phyloP scores from a whole-genome alignment of 495 filamentous ascomycete genomes.

The Geoglossum glabrum region DNA sequence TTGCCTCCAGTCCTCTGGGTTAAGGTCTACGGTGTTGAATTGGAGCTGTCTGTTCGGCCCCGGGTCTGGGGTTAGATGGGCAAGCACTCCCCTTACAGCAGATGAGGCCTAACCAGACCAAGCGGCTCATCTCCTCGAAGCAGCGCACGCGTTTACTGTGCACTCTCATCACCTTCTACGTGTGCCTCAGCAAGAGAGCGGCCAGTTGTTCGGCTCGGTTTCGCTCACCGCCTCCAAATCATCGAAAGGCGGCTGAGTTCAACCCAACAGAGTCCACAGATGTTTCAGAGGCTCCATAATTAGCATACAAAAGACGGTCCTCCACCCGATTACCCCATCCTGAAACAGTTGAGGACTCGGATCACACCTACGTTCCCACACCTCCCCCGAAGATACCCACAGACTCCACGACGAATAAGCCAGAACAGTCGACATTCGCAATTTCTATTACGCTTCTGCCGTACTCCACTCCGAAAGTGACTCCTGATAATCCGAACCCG shows the following conservation, averaged over 20 bases:
- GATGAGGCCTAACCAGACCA: too few relatives aligned
- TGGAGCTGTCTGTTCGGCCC: too few relatives aligned
- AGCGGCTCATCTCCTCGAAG: too few relatives aligned
- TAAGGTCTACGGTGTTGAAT: too few relatives aligned
- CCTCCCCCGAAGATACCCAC: slow-evolving; percentile 62
- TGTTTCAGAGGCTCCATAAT: slow-evolving; percentile 96
- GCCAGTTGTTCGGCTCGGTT: background rate
- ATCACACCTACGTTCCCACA: slow-evolving; percentile 93
- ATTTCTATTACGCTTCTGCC: slow-evolving; percentile 91
- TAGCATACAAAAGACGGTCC: slow-evolving; percentile 75
- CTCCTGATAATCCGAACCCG: slow-evolving; percentile 51
- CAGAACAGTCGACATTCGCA: slow-evolving; percentile 85
- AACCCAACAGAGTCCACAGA: background rate
- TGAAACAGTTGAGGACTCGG: slow-evolving; percentile 76
- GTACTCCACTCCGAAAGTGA: slow-evolving; percentile 67
- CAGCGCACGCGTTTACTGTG: background rate
- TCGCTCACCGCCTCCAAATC: background rate
- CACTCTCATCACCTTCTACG: background rate
- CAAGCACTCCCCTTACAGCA: too few relatives aligned
- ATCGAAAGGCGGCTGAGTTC: background rate
- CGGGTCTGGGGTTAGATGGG: too few relatives aligned
- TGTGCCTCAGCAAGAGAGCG: background rate
- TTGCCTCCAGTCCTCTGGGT: too few relatives aligned
- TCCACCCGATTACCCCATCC: slow-evolving; percentile 78
- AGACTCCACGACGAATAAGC: slow-evolving; percentile 42